Evolutionary conservation across 768 basidiomycete genomes (phyloP).

Genomic region (Lactarius hengduanensis): DNA sequence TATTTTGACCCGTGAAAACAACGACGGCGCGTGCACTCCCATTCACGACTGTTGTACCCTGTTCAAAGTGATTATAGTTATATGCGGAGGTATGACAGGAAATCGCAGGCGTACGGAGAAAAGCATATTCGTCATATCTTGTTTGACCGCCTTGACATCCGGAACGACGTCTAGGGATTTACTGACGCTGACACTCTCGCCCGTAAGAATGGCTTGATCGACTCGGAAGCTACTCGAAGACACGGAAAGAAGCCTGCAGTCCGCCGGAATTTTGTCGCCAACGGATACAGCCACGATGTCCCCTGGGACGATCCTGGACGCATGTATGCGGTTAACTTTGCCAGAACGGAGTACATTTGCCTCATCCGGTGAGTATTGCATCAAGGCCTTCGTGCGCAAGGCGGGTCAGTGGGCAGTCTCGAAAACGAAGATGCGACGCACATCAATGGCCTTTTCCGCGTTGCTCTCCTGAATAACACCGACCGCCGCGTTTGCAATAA

Average conservation of each 20-base stretch:
- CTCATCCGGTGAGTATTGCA: slow-evolving; percentile 96
- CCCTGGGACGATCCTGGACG: slow-evolving; percentile 89
- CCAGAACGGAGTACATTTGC: slow-evolving; percentile 84
- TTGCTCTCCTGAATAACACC: slow-evolving; percentile 97
- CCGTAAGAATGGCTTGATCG: slow-evolving; percentile 96
- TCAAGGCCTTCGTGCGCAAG: slow-evolving; percentile 65
- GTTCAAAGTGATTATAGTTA: slow-evolving; percentile 13
- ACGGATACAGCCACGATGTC: slow-evolving; percentile 90
- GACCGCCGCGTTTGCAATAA: slow-evolving; percentile 95
- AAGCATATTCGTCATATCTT: slow-evolving; percentile 96
- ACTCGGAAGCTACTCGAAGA: slow-evolving; percentile 92
- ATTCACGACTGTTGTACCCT: slow-evolving; percentile 97
- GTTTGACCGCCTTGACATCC: slow-evolving; percentile 85
- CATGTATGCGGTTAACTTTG: slow-evolving; percentile 68
- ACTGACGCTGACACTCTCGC: slow-evolving; percentile 87
- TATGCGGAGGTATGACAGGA: neutral
- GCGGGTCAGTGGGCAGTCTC: neutral
- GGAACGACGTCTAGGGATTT: slow-evolving; percentile 69
- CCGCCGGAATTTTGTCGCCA: slow-evolving; percentile 94
- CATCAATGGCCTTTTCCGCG: slow-evolving; percentile 96
- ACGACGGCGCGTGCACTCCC: slow-evolving; percentile 88
- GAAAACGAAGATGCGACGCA: slow-evolving; percentile 42
- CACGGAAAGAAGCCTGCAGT: slow-evolving; percentile 85
- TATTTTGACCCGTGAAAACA: slow-evolving; percentile 78
- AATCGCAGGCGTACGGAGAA: slow-evolving; percentile 64